Evolutionary conservation across 257 asterid genomes (phyloP).

Genomic region (Oldenlandia corymbosa): DNA sequence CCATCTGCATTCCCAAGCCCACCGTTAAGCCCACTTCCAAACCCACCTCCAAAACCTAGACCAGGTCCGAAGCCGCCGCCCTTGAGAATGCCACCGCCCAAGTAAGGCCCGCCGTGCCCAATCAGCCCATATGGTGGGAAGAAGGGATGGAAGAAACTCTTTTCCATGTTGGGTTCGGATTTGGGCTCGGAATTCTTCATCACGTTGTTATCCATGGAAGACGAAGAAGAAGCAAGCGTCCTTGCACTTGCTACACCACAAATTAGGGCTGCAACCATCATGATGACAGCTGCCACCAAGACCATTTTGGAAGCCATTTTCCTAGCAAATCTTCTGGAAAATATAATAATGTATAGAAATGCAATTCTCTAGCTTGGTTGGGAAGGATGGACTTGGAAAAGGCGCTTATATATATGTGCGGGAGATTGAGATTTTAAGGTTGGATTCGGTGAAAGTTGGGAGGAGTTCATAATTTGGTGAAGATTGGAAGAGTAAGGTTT

Average conservation of each 20-base stretch:
- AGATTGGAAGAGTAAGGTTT: not conserved
- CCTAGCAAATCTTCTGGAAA: not conserved
- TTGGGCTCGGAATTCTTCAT: too few species aligned
- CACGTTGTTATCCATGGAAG: constrained; percentile 3
- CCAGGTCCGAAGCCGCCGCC: constrained; percentile 6
- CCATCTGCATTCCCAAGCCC: constrained; percentile 6
- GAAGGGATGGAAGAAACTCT: constrained; percentile 27
- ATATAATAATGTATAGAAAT: too few species aligned
- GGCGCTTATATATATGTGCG: not conserved
- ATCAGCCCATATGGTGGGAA: constrained; percentile 17
- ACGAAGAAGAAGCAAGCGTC: not conserved
- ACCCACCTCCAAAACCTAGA: constrained; percentile 2
- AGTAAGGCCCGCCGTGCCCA: constrained; percentile 10
- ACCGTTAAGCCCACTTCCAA: constrained; percentile 13
- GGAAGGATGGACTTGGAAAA: not conserved
- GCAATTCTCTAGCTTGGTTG: constrained; percentile 8
- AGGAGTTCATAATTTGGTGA: not conserved
- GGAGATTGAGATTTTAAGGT: constrained; percentile 2
- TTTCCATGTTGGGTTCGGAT: constrained; percentile 9
- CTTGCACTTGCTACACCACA: constrained; percentile 4
- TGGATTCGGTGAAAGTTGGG: not conserved
- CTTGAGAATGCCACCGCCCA: constrained; percentile 1
- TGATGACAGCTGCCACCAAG: not conserved
- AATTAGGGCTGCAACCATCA: constrained; percentile 14
- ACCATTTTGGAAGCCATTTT: constrained; percentile 18